Evolutionary conservation across 306 rosid genomes (phyloP).

Genomic region (Albizia julibrissin): DNA sequence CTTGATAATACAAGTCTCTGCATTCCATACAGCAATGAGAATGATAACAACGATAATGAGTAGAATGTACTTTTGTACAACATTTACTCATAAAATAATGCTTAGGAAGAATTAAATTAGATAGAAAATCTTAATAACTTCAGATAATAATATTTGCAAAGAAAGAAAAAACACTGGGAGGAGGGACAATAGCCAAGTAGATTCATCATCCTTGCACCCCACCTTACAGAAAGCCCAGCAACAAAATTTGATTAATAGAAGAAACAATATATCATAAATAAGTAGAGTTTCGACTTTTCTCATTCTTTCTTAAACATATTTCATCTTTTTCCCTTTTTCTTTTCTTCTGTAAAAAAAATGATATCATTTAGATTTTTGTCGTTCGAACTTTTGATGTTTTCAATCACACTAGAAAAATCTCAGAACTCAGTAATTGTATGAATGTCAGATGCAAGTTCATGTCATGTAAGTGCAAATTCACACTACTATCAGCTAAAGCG

Average conservation of each 20-base stretch:
- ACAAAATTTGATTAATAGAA: not conserved
- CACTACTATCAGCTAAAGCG: not conserved
- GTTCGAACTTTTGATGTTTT: conserved; percentile 2
- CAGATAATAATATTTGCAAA: not conserved
- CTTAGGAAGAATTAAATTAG: not conserved
- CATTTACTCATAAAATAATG: not conserved
- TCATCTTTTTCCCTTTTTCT: not conserved
- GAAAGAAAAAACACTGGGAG: not conserved
- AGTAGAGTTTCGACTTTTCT: not conserved
- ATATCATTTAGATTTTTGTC: not conserved
- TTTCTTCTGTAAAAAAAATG: not conserved
- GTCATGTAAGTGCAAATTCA: not conserved
- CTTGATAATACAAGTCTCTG: conserved; percentile 51
- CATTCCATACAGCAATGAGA: conserved; percentile 27
- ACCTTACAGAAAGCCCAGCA: not conserved
- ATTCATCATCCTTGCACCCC: not conserved
- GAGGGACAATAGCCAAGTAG: not conserved
- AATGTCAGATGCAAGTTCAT: not conserved
- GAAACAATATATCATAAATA: conserved; percentile 13
- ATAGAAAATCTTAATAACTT: not conserved
- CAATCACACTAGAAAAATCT: not conserved
- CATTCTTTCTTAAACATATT: conserved; percentile 1
- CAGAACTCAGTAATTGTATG: not conserved
- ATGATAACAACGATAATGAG: not conserved
- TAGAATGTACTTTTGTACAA: not conserved